Conservation (phyloP, 176 grass and related monocot species). For the Poa pratensis region DNA sequence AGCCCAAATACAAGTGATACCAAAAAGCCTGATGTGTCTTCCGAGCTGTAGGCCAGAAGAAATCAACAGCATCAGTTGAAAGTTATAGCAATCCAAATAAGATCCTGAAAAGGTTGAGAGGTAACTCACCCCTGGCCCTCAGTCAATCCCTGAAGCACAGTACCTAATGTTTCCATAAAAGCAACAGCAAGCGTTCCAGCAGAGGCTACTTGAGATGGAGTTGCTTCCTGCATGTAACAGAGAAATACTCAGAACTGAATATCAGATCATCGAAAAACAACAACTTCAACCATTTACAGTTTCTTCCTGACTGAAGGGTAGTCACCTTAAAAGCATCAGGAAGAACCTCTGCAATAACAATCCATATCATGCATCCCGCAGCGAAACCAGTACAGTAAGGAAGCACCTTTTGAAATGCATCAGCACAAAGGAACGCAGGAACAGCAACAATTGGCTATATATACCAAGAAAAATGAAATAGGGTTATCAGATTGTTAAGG, state of each 20-base stretch:
- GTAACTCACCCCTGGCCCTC: conserved; percentile 59
- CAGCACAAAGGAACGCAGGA: conserved; percentile 92
- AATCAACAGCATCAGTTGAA: conserved; percentile 28
- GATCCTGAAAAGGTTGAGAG: conserved; percentile 11
- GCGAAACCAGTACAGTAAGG: conserved; percentile 98
- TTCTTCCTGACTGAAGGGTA: conserved; percentile 11
- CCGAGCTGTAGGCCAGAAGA: conserved; percentile 61
- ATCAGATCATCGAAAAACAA: conserved; percentile 11
- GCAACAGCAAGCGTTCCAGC: conserved; percentile 91
- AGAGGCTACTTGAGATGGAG: conserved; percentile 95
- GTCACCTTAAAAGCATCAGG: conserved; percentile 98
- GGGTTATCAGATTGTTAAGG: conserved; percentile 28
- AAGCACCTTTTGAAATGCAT: conserved; percentile 88
- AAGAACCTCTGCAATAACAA: conserved; percentile 98
- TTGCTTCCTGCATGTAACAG: conserved; percentile 72
- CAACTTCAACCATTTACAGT: conserved; percentile 16
- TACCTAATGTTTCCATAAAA: conserved; percentile 96
- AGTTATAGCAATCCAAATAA: not conserved
- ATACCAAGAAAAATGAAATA: conserved; percentile 29
- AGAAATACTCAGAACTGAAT: conserved; percentile 37
- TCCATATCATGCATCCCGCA: conserved; percentile 99
- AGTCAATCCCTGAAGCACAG: conserved; percentile 76
- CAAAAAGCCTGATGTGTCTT: conserved; percentile 79
- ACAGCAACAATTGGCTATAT: conserved; percentile 93
- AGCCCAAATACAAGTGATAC: conserved; percentile 94